These are phyloP conservation scores for Gossypium lobatum DNA, from an alignment of 441 rosid genomes.

Conservation along the genomic window DNA sequence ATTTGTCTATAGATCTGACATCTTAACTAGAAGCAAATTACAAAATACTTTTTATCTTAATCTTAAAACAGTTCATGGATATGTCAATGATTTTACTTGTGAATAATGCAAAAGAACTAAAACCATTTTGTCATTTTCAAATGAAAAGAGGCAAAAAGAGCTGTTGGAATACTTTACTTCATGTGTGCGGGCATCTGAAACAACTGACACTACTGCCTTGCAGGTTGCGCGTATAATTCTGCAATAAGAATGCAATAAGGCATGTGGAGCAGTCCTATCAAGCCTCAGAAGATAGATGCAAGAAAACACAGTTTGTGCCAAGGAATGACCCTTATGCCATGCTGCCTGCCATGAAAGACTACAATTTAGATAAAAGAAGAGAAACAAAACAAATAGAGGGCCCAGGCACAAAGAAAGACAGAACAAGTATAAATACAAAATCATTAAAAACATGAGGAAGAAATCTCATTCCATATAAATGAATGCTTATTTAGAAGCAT, in stretches of 20 bases:
- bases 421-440: not conserved
- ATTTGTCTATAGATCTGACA: not conserved
- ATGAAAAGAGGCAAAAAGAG: slow-evolving; percentile 29
- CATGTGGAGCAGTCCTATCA: slow-evolving; percentile 82
- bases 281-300: slow-evolving; percentile 90
- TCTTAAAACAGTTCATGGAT: not conserved
- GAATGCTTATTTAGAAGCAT: slow-evolving; percentile 2
- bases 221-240: slow-evolving; percentile 83
- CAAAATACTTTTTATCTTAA: not conserved
- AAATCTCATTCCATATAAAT: not conserved
- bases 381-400: not conserved
- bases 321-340: slow-evolving; percentile 97
- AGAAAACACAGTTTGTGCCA: slow-evolving; percentile 97
- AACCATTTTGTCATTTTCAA: not conserved
- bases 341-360: slow-evolving; percentile 72
- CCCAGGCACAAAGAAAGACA: not conserved
- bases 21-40: not conserved
- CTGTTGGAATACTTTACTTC: slow-evolving; percentile 83
- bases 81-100: not conserved
- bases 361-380: slow-evolving; percentile 15
- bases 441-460: not conserved
- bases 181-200: slow-evolving; percentile 97
- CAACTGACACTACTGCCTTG: slow-evolving; percentile 86
- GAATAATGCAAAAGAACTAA: not conserved
- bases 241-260: slow-evolving; percentile 84